Conservation (phyloP, 164 flowering plant species). For the Santalum album region DNA sequence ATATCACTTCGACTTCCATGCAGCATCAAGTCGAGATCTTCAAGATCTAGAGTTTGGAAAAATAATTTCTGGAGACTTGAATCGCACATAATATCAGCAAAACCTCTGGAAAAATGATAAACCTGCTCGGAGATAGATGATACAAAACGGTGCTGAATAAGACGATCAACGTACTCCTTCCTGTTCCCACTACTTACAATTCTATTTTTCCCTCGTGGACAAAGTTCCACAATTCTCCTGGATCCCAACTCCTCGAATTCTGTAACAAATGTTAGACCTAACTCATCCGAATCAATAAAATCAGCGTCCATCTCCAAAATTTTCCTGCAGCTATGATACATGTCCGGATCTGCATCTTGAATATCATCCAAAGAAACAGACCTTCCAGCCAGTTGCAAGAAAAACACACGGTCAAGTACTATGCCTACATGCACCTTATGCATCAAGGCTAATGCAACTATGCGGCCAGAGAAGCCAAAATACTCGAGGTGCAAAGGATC, state of each 20-base stretch:
- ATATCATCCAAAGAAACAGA: conserved; percentile 61
- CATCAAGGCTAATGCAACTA: conserved; percentile 83
- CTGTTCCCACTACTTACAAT: conserved; percentile 66
- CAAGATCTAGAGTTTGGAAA: conserved; percentile 60
- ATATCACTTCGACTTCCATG: conserved; percentile 63
- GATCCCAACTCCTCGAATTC: conserved; percentile 78
- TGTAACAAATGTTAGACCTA: conserved; percentile 78
- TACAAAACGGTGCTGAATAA: conserved; percentile 62
- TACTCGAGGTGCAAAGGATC: conserved; percentile 75
- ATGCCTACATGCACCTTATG: conserved; percentile 83
- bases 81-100: conserved; percentile 51
- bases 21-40: conserved; percentile 74
- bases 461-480: conserved; percentile 72
- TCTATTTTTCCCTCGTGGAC: conserved; percentile 54
- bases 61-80: conserved; percentile 27
- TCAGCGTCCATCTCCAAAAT: conserved; percentile 79
- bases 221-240: conserved; percentile 62
- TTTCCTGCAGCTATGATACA: conserved; percentile 73
- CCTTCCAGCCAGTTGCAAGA: conserved; percentile 67
- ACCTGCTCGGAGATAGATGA: conserved; percentile 56
- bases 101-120: conserved; percentile 58
- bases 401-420: conserved; percentile 71
- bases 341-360: conserved; percentile 71
- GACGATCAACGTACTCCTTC: conserved; percentile 57
- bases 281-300: conserved; percentile 69